phyloP scores from a whole-genome alignment of 2,329 filamentous ascomycete species.

The Cordyceps cicadae region DNA sequence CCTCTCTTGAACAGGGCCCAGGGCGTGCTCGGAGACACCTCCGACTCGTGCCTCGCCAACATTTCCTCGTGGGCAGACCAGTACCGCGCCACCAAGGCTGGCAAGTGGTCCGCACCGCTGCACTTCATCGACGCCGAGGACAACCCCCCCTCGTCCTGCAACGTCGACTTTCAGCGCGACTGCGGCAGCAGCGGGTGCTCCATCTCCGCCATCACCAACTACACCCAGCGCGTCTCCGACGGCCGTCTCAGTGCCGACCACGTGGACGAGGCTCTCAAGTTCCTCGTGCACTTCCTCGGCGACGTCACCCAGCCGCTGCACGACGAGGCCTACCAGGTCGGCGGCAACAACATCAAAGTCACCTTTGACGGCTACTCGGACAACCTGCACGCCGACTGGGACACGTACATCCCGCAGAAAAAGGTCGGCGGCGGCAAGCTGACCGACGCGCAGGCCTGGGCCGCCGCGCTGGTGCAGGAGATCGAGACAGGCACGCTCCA shows the following conservation, averaged over 20 bases:
- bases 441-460: conserved; percentile 31
- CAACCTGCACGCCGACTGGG: conserved; percentile 56
- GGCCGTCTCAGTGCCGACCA: conserved; percentile 14
- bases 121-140: conserved; percentile 47
- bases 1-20: conserved; percentile 17
- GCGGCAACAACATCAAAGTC: conserved; percentile 28
- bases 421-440: conserved; percentile 29
- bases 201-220: conserved; percentile 21
- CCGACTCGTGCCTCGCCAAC: conserved; percentile 37
- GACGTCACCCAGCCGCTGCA: conserved; percentile 50
- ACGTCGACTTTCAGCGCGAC: conserved; percentile 36
- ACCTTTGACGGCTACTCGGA: conserved; percentile 33
- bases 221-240: conserved; percentile 19
- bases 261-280: conserved; percentile 18
- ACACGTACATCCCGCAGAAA: conserved; percentile 47
- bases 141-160: conserved; percentile 21
- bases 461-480: conserved; percentile 23
- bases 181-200: conserved; percentile 19
- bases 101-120: conserved; percentile 35
- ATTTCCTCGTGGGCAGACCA: conserved; percentile 38
- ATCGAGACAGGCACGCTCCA: conserved; percentile 32
- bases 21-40: conserved; percentile 31
- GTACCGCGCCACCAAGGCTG: conserved; percentile 37
- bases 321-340: conserved; percentile 41
- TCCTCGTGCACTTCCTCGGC: conserved; percentile 41